Evolutionary conservation across 176 grass and related monocot genomes (phyloP), one percentile per base, ranked within the genome.

Genomic region (Ensete glaucum): DNA sequence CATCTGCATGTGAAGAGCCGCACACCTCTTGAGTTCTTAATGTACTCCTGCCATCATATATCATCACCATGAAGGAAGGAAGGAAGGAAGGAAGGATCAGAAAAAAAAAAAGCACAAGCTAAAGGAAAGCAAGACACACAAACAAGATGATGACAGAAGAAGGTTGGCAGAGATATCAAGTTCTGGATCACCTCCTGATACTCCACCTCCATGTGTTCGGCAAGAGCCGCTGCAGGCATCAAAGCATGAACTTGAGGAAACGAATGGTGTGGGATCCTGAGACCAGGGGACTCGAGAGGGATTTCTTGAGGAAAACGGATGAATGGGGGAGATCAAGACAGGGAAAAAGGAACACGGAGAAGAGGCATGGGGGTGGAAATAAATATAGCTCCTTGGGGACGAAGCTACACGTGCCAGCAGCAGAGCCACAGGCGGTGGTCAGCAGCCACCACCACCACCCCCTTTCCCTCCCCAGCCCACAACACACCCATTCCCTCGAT

Each of bases 1-100:
- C 94, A 98, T 64, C 80, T 84, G 81, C 90, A 98, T 0, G 94
- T 98, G 82, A 93, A 93, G 55, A 98, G 90, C 74, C 80, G 84
- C 56, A 87, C 69, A 10, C 94, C 94, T 79, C 94, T 87, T 9
- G 84, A 60, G 78, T 81, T 98, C 83, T 8, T 80, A 59, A 98
- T 89, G 60, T 82, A 98, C 50, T 91, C 94, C 94, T 98, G 54
- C 64, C 14, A 64, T 8, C 57, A 72, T 25, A 25, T 25, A 25
- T 62, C 25, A 57, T 34, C 1, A 58, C 9, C 59, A 19, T 27
- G 25, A 68, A 1, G 50, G 11, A 49, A 15, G 55, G 13, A 8
- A 56, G 15, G 0, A 65, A 24, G 24, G 24, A n/a, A n/a, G n/a
- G n/a, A 25, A 25, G 24, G 24, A 25, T 25, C 24, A 25, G 24